phyloP scores from a whole-genome alignment of 306 rosid species.

The Prunus mira region DNA sequence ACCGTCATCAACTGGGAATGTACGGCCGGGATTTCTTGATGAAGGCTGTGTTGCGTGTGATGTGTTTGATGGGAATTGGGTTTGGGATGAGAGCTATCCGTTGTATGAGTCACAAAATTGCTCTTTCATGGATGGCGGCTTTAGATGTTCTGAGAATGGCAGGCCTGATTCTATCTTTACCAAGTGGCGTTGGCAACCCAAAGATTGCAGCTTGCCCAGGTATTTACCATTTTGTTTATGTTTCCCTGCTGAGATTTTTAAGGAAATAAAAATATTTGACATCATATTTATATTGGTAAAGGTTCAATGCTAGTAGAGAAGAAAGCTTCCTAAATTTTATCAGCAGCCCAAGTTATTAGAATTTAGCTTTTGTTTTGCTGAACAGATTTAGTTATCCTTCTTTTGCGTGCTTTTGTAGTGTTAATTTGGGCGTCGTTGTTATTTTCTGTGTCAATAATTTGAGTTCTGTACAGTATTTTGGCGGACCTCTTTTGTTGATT shows the following conservation, averaged over 20 bases:
- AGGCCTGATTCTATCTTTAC: conserved; percentile 68
- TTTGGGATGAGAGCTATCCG: conserved; percentile 86
- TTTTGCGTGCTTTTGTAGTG: neutral
- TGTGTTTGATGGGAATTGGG: conserved; percentile 80
- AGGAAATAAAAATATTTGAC: neutral
- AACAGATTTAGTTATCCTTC: neutral
- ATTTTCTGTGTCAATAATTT: conserved; percentile 1
- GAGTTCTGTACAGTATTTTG: neutral
- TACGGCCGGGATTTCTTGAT: conserved; percentile 43
- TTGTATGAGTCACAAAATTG: conserved; percentile 63
- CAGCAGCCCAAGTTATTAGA: neutral
- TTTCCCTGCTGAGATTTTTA: conserved; percentile 12
- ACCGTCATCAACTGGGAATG: conserved; percentile 15
- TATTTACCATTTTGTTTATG: conserved; percentile 15
- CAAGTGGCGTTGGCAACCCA: conserved; percentile 95
- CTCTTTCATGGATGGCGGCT: conserved; percentile 67
- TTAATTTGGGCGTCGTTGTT: conserved; percentile 6
- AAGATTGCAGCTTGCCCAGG: conserved; percentile 85
- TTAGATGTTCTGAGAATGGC: conserved; percentile 71
- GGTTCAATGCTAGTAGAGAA: neutral
- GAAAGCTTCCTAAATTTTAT: neutral
- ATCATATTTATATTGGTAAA: neutral
- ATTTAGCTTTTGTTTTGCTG: neutral
- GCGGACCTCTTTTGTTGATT: neutral
- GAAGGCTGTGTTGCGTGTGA: conserved; percentile 51